Conservation (phyloP, 768 basidiomycete species). For the Leccinum uliginosum region DNA sequence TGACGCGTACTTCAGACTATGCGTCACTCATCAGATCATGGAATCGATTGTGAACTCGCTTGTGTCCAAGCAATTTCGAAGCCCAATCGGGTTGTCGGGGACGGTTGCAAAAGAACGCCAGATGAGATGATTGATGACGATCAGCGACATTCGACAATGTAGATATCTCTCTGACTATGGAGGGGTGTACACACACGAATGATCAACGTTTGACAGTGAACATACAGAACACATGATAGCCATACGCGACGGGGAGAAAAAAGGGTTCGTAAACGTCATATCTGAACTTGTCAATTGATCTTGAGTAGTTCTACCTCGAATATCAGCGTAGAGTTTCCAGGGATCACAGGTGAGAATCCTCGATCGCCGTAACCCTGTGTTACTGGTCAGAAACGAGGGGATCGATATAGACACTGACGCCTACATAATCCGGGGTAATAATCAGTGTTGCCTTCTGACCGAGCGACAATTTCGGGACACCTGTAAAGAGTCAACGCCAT, state of each 20-base stretch:
- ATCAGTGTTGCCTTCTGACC: constrained; percentile 69
- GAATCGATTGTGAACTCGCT: background rate
- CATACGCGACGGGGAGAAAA: constrained; percentile 12
- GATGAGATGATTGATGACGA: background rate
- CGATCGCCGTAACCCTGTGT: constrained; percentile 65
- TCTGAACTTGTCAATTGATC: constrained; percentile 45
- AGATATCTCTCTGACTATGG: background rate
- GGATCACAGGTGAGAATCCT: constrained; percentile 79
- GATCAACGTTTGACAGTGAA: constrained; percentile 14
- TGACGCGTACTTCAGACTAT: background rate
- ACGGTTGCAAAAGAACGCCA: background rate
- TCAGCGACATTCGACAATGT: background rate
- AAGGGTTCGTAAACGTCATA: constrained; percentile 18
- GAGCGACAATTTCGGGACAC: constrained; percentile 70
- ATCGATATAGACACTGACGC: constrained; percentile 26
- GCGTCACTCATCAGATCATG: background rate
- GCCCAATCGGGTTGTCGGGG: background rate
- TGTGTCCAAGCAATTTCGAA: background rate
- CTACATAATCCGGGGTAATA: constrained; percentile 73
- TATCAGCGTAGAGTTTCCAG: constrained; percentile 64
- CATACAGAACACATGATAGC: constrained; percentile 24
- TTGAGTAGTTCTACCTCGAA: constrained; percentile 84
- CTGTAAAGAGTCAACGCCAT: constrained; percentile 33
- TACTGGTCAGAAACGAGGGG: background rate
- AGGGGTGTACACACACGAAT: constrained; percentile 11